phyloP scores from a whole-genome alignment of 306 rosid species.

The Quercus dentata region DNA sequence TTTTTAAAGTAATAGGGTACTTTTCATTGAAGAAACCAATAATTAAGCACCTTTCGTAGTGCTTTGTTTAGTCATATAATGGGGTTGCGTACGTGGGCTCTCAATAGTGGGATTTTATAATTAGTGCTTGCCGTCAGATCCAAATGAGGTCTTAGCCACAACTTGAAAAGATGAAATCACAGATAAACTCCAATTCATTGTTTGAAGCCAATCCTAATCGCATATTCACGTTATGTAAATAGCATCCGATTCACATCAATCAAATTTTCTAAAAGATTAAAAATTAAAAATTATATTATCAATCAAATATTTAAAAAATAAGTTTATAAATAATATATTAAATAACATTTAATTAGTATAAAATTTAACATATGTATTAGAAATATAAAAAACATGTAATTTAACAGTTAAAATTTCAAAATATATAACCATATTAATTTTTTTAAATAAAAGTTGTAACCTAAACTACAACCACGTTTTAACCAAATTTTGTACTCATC shows the following conservation, averaged over 20 bases:
- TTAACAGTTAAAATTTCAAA: fast-evolving
- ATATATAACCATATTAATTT: no score
- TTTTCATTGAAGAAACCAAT: neutral
- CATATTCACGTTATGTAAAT: no score
- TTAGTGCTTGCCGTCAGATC: constrained; percentile 1
- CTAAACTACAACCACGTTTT: no score
- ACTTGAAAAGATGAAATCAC: neutral
- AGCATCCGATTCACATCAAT: no score
- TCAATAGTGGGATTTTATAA: neutral
- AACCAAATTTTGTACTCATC: no score
- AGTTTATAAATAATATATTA: no score
- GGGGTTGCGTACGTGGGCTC: constrained; percentile 12
- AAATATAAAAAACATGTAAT: fast-evolving
- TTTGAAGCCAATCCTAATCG: constrained; percentile 5
- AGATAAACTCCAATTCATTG: neutral
- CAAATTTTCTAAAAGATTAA: no score
- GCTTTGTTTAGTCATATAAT: constrained; percentile 22
- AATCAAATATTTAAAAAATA: no score
- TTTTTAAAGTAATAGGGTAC: neutral
- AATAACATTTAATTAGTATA: fast-evolving
- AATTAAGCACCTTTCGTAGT: constrained; percentile 16
- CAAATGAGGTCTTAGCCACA: neutral
- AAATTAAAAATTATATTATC: no score
- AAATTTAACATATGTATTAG: no score
- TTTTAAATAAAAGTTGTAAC: no score